Base-by-base conservation (phyloP, 202 grass and related monocot genomes). In the Eragrostis tef region DNA sequence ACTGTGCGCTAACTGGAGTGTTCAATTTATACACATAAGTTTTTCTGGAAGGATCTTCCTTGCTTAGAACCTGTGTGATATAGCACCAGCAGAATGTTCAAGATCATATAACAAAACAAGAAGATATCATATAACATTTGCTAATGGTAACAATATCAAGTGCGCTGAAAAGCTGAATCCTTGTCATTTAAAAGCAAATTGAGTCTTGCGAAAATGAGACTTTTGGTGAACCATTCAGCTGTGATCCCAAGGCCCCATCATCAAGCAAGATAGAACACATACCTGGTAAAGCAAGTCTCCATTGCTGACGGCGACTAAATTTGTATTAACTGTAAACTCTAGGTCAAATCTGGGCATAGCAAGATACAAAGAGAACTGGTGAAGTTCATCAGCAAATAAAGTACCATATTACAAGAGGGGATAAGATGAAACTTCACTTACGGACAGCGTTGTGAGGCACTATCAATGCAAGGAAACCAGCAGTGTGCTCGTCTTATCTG, bases 211-310 rank as follows among this genome's bases (percentile, higher is more conserved):
- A 71, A 59, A 72, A 65, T 19, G n/a, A 72, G 27, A 78, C 20
- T 66, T 16, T 31, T 67, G 20, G 19, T 52, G 29, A 34, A 70
- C 20, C 13, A 51, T 78, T 15, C 26, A 45, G 67, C 26, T 51
- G 27, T 67, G 42, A 62, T 10, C 22, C 29, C 44, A 43, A 66
- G 42, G 45, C 19, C 22, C 41, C 70, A 62, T 58, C 15, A 39
- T 54, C 59, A 73, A 82, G 65, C 5, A 72, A 66, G 58, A 78
- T 45, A 67, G 13, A 85, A 72, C 42, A 26, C 21, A 60, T 91
- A 98, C 95, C 95, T 98, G 95, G 86, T 95, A 91, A 74, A 95
- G 95, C 78, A 98, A 90, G 83, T 93, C 86, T 31, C 95, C 95
- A 0, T 89, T 98, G 89, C 92, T 98, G 79, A 98, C 92, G 74